Conservation (phyloP, 192 early-diverging fungal species). For the Backusella parvicylindrica region DNA sequence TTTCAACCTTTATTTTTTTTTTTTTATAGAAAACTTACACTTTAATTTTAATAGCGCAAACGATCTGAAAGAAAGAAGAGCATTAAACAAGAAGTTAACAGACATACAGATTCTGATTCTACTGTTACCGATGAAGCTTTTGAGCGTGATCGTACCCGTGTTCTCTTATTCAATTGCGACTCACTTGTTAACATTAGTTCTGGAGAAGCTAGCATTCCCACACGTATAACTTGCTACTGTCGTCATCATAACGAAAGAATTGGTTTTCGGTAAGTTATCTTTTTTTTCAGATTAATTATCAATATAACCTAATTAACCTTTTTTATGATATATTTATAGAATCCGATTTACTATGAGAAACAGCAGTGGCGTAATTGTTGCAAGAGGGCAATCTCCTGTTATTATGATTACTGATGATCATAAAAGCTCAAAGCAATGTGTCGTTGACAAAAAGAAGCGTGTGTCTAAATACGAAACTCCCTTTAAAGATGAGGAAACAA, state of each 20-base stretch:
- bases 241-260: constrained; percentile 90
- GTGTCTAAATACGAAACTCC: constrained; percentile 7
- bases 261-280: constrained; percentile 56
- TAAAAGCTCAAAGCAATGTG: constrained; percentile 66
- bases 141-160: constrained; percentile 68
- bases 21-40: background rate
- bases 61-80: constrained; percentile 55
- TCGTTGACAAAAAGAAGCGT: background rate
- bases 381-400: constrained; percentile 81
- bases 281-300: background rate
- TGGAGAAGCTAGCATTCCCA: constrained; percentile 85
- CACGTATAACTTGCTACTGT: constrained; percentile 97
- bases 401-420: constrained; percentile 98
- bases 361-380: constrained; percentile 56
- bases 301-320: background rate
- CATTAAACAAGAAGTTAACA: constrained; percentile 33
- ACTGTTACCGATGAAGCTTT: constrained; percentile 54
- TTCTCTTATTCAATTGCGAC: constrained; percentile 86
- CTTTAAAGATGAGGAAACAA: background rate
- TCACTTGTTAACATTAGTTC: constrained; percentile 82
- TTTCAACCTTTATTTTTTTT: background rate
- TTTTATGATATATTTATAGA: constrained; percentile 14
- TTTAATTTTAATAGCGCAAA: constrained; percentile 40
- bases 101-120: constrained; percentile 8
- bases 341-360: constrained; percentile 80